Evolutionary conservation across 495 filamentous ascomycete species (phyloP).

Genomic region (Acidomyces sp.): DNA sequence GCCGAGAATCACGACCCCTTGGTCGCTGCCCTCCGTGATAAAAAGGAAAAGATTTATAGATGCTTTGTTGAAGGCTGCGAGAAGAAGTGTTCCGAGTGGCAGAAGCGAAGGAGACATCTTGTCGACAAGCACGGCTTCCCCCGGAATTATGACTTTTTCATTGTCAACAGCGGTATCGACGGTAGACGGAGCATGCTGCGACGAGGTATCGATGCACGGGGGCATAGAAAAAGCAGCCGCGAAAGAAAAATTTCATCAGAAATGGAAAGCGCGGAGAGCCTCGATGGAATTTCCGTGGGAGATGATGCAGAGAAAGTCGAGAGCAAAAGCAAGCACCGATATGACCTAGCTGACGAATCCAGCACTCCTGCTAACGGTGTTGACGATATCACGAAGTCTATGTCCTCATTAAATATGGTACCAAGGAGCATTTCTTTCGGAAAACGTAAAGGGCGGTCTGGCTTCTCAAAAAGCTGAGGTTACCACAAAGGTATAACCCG

Average conservation of each 20-base stretch:
- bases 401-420: conserved; percentile 74
- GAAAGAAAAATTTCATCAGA: conserved; percentile 18
- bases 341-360: conserved; percentile 3
- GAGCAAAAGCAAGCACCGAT: neutral
- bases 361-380: conserved; percentile 44
- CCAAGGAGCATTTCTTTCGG: conserved; percentile 66
- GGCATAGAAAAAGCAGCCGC: conserved; percentile 16
- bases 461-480: conserved; percentile 22
- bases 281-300: conserved; percentile 20
- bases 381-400: conserved; percentile 58
- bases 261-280: conserved; percentile 15
- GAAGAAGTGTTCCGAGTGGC: conserved; percentile 64
- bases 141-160: conserved; percentile 74
- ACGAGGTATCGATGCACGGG: conserved; percentile 20
- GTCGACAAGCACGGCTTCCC: conserved; percentile 94
- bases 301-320: conserved; percentile 5
- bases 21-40: conserved; percentile 51
- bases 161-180: conserved; percentile 82
- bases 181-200: conserved; percentile 64
- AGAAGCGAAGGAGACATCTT: conserved; percentile 74
- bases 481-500: no score
- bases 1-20: conserved; percentile 85
- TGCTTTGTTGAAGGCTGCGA: conserved; percentile 89
- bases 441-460: conserved; percentile 39
- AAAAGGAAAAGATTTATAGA: conserved; percentile 79